Evolutionary conservation across 2,329 filamentous ascomycete genomes (phyloP).

Genomic region (Fusarium keratoplasticum): DNA sequence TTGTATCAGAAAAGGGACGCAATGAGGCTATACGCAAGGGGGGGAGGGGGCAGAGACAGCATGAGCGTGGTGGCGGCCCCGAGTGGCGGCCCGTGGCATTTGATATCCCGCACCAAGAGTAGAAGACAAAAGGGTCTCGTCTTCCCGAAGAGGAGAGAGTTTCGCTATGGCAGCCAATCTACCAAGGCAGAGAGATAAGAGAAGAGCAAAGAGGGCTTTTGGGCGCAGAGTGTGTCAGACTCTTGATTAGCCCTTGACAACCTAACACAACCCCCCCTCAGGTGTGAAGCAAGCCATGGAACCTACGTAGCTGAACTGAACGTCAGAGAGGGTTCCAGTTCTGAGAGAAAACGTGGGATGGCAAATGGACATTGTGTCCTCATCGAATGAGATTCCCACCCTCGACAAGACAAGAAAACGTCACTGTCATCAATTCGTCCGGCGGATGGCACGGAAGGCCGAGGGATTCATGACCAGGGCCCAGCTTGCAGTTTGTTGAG

Average conservation of each 20-base stretch:
- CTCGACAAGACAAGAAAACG: neutral
- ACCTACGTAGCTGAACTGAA: neutral
- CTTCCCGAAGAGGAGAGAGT: neutral
- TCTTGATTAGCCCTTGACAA: constrained; percentile 1
- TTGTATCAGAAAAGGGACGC: constrained; percentile 13
- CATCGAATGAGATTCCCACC: neutral
- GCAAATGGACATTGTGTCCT: constrained; percentile 3
- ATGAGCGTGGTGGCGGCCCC: constrained; percentile 17
- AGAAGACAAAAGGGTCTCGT: constrained; percentile 15
- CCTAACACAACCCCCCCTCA: neutral
- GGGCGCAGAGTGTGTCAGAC: neutral
- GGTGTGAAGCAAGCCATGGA: neutral
- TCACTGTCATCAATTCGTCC: constrained; percentile 18
- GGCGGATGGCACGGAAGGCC: constrained; percentile 16
- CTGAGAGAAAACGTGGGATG: neutral
- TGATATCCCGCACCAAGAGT: constrained; percentile 1
- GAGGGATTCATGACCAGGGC: constrained; percentile 14
- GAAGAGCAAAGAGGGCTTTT: constrained; percentile 10
- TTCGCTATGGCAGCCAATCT: neutral
- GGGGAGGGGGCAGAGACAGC: neutral
- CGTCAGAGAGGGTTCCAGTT: neutral
- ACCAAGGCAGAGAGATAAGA: neutral
- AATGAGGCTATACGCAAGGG: constrained; percentile 36
- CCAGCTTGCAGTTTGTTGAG: constrained; percentile 37
- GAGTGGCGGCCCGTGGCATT: neutral